Evolutionary conservation across 768 basidiomycete species (phyloP).

Genomic region (Russula dissimulans): DNA sequence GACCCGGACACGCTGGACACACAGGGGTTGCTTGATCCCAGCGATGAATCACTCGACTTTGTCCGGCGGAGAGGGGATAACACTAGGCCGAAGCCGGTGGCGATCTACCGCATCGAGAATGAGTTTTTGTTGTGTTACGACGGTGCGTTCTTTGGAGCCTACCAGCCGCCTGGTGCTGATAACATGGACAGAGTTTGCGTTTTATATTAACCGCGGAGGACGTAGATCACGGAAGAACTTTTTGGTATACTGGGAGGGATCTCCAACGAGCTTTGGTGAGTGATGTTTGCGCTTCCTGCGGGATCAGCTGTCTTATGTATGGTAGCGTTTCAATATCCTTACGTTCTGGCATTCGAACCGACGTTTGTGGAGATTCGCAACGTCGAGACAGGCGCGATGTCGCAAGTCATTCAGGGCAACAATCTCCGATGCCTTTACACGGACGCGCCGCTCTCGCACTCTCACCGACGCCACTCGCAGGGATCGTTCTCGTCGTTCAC

Average conservation of each 20-base stretch:
- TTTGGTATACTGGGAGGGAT: slow-evolving; percentile 96
- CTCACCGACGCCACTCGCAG: slow-evolving; percentile 30
- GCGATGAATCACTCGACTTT: slow-evolving; percentile 86
- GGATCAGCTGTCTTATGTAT: background rate
- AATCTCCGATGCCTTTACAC: slow-evolving; percentile 88
- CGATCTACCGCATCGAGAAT: slow-evolving; percentile 93
- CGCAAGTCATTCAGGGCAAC: slow-evolving; percentile 91
- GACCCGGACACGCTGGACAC: slow-evolving; percentile 96
- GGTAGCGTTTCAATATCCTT: slow-evolving; percentile 89
- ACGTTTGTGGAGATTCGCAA: slow-evolving; percentile 95
- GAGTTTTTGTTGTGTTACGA: slow-evolving; percentile 98
- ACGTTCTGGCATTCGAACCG: slow-evolving; percentile 92
- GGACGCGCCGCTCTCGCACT: slow-evolving; percentile 81
- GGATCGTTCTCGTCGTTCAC: slow-evolving; percentile 9
- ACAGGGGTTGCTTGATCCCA: slow-evolving; percentile 89
- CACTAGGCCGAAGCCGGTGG: slow-evolving; percentile 84
- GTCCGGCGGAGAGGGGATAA: slow-evolving; percentile 77
- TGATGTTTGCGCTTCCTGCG: background rate
- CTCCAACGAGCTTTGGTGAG: slow-evolving; percentile 89
- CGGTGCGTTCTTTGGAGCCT: slow-evolving; percentile 42
- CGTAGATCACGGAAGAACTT: slow-evolving; percentile 85
- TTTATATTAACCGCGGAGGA: slow-evolving; percentile 96
- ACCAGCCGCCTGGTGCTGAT: background rate
- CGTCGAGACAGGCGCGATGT: slow-evolving; percentile 83
- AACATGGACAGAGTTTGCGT: slow-evolving; percentile 74